phyloP scores from a whole-genome alignment of 352 stramenopile genomes.

The Nothophytophthora sp. region DNA sequence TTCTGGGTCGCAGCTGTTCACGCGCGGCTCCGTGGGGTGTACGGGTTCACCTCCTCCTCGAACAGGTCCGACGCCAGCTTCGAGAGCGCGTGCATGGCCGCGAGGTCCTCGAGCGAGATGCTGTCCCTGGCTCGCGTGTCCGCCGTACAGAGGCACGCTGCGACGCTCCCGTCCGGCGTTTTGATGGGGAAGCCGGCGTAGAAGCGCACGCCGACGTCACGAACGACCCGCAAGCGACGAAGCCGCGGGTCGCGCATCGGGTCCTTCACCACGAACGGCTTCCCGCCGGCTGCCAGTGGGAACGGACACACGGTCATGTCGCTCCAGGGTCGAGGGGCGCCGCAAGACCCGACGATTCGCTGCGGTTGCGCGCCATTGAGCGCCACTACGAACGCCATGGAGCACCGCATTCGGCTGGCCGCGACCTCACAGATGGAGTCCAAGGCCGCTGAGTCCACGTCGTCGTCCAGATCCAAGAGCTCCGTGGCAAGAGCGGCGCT shows the following conservation, averaged over 20 bases:
- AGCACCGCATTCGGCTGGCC: slow-evolving; percentile 41
- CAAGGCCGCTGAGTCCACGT: slow-evolving; percentile 39
- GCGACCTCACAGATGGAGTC: slow-evolving; percentile 63
- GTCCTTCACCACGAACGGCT: slow-evolving; percentile 49
- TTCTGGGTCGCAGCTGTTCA: neutral
- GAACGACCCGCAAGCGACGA: slow-evolving; percentile 33
- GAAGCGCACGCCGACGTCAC: slow-evolving; percentile 45
- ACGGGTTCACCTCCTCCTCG: slow-evolving; percentile 36
- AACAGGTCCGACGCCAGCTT: slow-evolving; percentile 60
- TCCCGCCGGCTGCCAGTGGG: slow-evolving; percentile 18
- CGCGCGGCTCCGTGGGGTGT: slow-evolving; percentile 25
- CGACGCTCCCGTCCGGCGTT: slow-evolving; percentile 11
- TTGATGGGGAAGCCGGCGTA: slow-evolving; percentile 61
- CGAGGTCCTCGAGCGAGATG: slow-evolving; percentile 41
- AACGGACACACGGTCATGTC: slow-evolving; percentile 24
- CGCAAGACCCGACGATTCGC: slow-evolving; percentile 40
- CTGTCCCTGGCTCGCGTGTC: slow-evolving; percentile 30
- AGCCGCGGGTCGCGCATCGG: slow-evolving; percentile 38
- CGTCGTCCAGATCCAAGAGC: slow-evolving; percentile 28
- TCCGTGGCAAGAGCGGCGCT: slow-evolving; percentile 24
- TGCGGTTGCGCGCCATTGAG: slow-evolving; percentile 23
- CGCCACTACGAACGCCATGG: slow-evolving; percentile 48
- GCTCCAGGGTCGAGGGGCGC: slow-evolving; percentile 10
- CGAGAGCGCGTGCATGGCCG: slow-evolving; percentile 48
- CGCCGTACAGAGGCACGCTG: slow-evolving; percentile 45